Conservation (phyloP, 768 basidiomycete species). For the Leucogyrophana mollusca region DNA sequence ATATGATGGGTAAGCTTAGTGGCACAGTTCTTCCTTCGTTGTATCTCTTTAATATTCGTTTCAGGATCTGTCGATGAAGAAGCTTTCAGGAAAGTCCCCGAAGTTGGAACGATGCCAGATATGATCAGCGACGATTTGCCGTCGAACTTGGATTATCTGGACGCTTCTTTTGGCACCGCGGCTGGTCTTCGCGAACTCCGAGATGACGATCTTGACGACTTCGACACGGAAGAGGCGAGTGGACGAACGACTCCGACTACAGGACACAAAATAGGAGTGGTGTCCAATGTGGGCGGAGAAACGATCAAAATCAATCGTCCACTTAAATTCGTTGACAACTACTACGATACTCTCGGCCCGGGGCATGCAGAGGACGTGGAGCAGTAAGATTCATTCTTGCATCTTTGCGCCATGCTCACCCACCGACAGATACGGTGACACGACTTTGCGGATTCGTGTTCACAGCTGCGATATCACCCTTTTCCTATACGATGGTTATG, state of each 20-base stretch:
- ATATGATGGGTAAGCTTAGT: constrained; percentile 26
- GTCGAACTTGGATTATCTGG: constrained; percentile 84
- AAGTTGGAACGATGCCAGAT: constrained; percentile 78
- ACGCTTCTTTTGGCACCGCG: constrained; percentile 76
- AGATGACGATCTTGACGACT: constrained; percentile 74
- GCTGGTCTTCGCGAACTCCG: constrained; percentile 71
- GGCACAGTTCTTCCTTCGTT: too few species aligned
- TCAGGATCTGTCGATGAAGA: constrained; percentile 78
- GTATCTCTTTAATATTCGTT: not conserved
- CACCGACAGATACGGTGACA: constrained; percentile 40
- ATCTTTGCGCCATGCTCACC: constrained; percentile 7
- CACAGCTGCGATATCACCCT: constrained; percentile 63
- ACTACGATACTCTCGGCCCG: constrained; percentile 65
- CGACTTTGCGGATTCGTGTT: constrained; percentile 52
- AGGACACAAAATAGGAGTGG: constrained; percentile 37
- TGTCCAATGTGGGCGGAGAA: constrained; percentile 75
- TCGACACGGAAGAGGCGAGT: constrained; percentile 36
- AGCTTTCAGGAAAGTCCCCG: constrained; percentile 74
- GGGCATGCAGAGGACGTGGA: constrained; percentile 45
- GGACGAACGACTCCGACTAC: constrained; percentile 12
- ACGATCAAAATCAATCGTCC: constrained; percentile 76
- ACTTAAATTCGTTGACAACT: constrained; percentile 69
- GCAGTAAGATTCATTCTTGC: constrained; percentile 38
- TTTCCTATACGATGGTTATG: constrained; percentile 90
- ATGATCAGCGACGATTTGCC: constrained; percentile 93